Percentiles rank a stretch among this genome's conserved stretches.
phyloP scores from a whole-genome alignment of 2,329 filamentous ascomycete genomes.

The Sporothrix euskadiensis region DNA sequence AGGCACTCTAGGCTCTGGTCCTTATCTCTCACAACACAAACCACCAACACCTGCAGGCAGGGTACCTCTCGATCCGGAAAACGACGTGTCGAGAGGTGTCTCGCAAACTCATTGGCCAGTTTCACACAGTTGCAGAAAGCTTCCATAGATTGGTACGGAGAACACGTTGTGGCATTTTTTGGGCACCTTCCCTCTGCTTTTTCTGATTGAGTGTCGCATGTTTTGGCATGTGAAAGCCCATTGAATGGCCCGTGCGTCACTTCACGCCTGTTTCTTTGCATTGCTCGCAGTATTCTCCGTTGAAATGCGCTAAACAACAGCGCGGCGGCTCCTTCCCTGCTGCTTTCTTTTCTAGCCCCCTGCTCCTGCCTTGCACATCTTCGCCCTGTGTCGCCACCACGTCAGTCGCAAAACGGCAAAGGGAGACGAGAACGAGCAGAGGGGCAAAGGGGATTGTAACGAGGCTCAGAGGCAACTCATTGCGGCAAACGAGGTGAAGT shows the following conservation, averaged over 20 bases:
- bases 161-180: background rate
- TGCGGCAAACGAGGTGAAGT: background rate
- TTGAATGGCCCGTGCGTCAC: slow-evolving; percentile 22
- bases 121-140: background rate
- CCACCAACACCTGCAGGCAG: background rate
- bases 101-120: background rate
- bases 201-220: background rate
- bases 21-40: background rate
- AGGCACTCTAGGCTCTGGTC: background rate
- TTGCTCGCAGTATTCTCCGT: slow-evolving; percentile 24
- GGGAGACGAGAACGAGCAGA: background rate
- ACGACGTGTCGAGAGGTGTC: background rate
- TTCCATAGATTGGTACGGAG: background rate
- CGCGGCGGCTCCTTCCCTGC: background rate
- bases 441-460: background rate
- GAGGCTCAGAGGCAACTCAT: no score
- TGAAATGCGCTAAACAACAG: slow-evolving; percentile 19
- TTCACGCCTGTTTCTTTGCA: no score
- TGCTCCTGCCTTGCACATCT: background rate
- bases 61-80: background rate
- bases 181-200: background rate
- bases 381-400: slow-evolving; percentile 6
- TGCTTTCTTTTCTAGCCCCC: background rate
- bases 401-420: slow-evolving; percentile 9
- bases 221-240: slow-evolving; percentile 25